These are phyloP conservation scores for Talaromyces sp. DNA, from an alignment of 2,329 filamentous ascomycete genomes.

Conservation along the genomic window DNA sequence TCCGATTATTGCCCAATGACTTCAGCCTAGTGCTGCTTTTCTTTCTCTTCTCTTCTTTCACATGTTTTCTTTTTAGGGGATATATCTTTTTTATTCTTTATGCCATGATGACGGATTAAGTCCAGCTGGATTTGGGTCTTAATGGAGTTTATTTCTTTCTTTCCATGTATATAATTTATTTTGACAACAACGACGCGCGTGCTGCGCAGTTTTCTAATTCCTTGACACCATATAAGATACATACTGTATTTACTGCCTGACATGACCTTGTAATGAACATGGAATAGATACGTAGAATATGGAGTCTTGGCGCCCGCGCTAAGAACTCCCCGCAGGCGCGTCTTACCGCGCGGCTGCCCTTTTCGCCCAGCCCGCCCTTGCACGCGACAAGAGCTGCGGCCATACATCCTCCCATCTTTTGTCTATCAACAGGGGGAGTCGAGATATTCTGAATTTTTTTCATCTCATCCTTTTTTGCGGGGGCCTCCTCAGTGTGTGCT, in stretches of 20 bases:
- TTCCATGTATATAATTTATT: neutral
- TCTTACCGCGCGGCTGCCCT: neutral
- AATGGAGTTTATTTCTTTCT: neutral
- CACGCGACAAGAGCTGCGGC: neutral
- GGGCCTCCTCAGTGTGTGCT: neutral
- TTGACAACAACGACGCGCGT: neutral
- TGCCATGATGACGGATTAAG: neutral
- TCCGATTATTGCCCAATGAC: neutral
- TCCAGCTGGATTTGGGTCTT: neutral
- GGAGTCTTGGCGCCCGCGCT: neutral
- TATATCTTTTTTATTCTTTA: neutral
- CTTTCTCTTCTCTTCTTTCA: neutral
- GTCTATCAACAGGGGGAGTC: neutral
- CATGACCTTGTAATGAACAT: too few relatives aligned
- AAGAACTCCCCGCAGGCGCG: neutral
- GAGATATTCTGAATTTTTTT: neutral
- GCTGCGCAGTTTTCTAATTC: neutral
- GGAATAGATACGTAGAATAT: too few relatives aligned
- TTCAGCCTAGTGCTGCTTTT: neutral
- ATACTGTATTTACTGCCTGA: too few relatives aligned
- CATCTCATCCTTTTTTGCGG: neutral
- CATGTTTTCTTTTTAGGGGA: neutral
- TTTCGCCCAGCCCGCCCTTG: neutral
- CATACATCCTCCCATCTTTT: neutral
- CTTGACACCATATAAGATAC: neutral